Percentiles rank a stretch among this genome's conserved stretches.
Evolutionary conservation across 495 filamentous ascomycete genomes (phyloP).

Genomic region (Parathielavia appendiculata): DNA sequence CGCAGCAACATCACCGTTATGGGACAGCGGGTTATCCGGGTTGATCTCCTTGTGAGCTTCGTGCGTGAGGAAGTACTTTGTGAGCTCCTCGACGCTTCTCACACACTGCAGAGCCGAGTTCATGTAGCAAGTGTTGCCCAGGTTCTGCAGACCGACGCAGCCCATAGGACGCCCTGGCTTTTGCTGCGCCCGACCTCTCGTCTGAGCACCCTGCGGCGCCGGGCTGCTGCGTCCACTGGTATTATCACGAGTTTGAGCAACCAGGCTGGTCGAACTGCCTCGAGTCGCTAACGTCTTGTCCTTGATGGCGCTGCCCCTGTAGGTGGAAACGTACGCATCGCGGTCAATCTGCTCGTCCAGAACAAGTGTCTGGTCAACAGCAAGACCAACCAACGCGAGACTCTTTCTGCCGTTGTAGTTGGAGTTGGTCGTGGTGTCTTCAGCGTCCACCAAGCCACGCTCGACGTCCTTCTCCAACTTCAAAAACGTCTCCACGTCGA

Average conservation of each 20-base stretch:
- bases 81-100: slow-evolving; percentile 83
- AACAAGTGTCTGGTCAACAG: slow-evolving; percentile 62
- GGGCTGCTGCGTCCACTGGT: slow-evolving; percentile 63
- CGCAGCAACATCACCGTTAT: slow-evolving; percentile 76
- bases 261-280: slow-evolving; percentile 29
- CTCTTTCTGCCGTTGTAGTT: slow-evolving; percentile 73
- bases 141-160: slow-evolving; percentile 75
- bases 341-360: slow-evolving; percentile 69
- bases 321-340: slow-evolving; percentile 60
- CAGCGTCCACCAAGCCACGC: slow-evolving; percentile 61
- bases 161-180: slow-evolving; percentile 59
- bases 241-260: slow-evolving; percentile 26
- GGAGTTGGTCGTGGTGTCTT: slow-evolving; percentile 66
- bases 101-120: slow-evolving; percentile 95
- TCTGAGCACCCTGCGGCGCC: slow-evolving; percentile 48
- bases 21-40: slow-evolving; percentile 71
- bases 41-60: slow-evolving; percentile 77
- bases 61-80: slow-evolving; percentile 77
- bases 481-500: slow-evolving; percentile 68
- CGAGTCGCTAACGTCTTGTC: slow-evolving; percentile 37
- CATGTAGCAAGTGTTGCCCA: slow-evolving; percentile 99
- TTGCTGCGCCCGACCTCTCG: slow-evolving; percentile 61
- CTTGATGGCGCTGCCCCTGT: slow-evolving; percentile 34
- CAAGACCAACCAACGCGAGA: slow-evolving; percentile 59
- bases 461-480: slow-evolving; percentile 61